Conservation (phyloP, 2,329 filamentous ascomycete species). For the Furcasterigmium sp. region DNA sequence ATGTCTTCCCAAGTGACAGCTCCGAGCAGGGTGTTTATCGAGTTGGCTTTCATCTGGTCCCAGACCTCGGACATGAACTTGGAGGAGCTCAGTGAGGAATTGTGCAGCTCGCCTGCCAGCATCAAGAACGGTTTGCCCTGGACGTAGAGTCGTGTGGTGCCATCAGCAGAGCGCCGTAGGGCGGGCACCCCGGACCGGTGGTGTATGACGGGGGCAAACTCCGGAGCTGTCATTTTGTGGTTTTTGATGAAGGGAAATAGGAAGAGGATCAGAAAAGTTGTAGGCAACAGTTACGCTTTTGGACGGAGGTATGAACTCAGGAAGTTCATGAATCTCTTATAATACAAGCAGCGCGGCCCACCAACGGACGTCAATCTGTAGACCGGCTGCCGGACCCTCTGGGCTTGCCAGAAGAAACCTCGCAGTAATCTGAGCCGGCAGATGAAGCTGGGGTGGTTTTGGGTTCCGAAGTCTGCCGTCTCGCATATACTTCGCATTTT, state of each 20-base stretch:
- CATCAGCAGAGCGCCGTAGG: constrained; percentile 15
- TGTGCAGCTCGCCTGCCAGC: constrained; percentile 27
- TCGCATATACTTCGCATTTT: constrained; percentile 2
- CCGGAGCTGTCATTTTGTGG: constrained; percentile 7
- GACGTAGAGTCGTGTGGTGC: constrained; percentile 27
- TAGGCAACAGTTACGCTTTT: too few species aligned
- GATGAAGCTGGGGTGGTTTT: too few species aligned
- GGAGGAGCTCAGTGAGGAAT: constrained; percentile 27
- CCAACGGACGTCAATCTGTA: too few species aligned
- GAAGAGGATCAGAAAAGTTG: too few species aligned
- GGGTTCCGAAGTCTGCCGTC: too few species aligned
- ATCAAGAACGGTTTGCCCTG: constrained; percentile 30
- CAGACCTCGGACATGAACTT: constrained; percentile 25
- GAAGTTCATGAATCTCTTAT: too few species aligned
- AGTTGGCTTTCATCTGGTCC: constrained; percentile 23
- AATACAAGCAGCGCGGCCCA: too few species aligned
- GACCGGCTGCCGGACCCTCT: too few species aligned
- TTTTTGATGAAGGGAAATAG: background rate
- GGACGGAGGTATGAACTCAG: too few species aligned
- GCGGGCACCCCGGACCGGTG: constrained; percentile 7
- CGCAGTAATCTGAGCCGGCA: too few species aligned
- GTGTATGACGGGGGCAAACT: constrained; percentile 1
- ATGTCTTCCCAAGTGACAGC: constrained; percentile 30
- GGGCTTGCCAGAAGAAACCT: too few species aligned
- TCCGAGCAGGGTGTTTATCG: constrained; percentile 30